phyloP scores from a whole-genome alignment of 441 rosid genomes.

The Gossypium schwendimanii region DNA sequence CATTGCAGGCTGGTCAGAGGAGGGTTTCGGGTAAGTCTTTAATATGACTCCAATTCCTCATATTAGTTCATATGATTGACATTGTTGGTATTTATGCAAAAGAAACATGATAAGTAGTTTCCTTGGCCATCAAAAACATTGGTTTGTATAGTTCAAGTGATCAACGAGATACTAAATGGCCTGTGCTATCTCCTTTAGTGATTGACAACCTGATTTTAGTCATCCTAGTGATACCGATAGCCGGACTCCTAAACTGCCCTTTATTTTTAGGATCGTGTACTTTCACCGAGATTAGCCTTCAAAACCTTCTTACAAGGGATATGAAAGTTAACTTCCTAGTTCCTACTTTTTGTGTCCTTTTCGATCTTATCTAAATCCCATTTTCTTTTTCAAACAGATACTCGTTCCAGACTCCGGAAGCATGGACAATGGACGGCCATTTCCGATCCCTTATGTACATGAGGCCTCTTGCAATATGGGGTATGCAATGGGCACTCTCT shows the following conservation, averaged over 20 bases:
- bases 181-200: too few species aligned
- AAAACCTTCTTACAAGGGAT: background rate
- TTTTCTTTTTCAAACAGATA: conserved; percentile 39
- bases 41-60: background rate
- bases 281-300: background rate
- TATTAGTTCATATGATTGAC: background rate
- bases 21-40: conserved; percentile 79
- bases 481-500: conserved; percentile 91
- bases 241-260: background rate
- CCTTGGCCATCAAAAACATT: background rate
- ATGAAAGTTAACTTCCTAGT: background rate
- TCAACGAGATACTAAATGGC: background rate
- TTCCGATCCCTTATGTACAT: conserved; percentile 83
- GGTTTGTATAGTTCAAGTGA: background rate
- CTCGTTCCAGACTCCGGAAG: conserved; percentile 99
- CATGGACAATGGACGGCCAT: conserved; percentile 80
- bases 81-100: background rate
- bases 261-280: background rate
- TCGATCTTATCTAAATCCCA: background rate
- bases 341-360: background rate
- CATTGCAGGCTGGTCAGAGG: conserved; percentile 93
- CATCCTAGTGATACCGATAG: background rate
- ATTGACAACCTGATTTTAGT: too few species aligned
- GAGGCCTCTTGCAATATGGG: conserved; percentile 97
- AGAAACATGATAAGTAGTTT: background rate